Evolutionary conservation across 2,329 filamentous ascomycete species (phyloP).

Genomic region (Zalaria obscura): DNA sequence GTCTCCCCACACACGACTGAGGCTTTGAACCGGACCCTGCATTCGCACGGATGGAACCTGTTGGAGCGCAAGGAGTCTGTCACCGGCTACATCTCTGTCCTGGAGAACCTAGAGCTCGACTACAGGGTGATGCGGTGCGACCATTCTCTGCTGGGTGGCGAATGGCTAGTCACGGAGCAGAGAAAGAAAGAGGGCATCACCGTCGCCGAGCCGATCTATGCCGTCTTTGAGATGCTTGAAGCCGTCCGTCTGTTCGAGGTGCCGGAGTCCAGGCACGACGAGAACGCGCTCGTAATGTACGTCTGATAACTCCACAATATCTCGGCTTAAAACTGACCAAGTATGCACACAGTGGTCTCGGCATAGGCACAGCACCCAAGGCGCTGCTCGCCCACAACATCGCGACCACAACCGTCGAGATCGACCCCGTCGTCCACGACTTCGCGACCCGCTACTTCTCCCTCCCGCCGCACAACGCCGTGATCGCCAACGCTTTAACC

Average conservation of each 20-base stretch:
- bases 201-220: constrained; percentile 77
- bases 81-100: constrained; percentile 83
- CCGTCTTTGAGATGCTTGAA: constrained; percentile 92
- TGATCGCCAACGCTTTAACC: constrained; percentile 68
- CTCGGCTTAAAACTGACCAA: neutral
- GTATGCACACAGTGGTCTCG: constrained; percentile 52
- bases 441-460: constrained; percentile 75
- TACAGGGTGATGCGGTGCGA: constrained; percentile 84
- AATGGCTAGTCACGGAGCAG: constrained; percentile 55
- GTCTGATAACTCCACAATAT: constrained; percentile 16
- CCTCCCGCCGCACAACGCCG: constrained; percentile 59
- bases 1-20: constrained; percentile 45
- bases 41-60: constrained; percentile 54
- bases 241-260: constrained; percentile 68
- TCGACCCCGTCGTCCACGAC: constrained; percentile 77
- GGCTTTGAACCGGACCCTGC: constrained; percentile 52
- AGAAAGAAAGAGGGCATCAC: constrained; percentile 27
- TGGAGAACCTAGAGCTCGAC: constrained; percentile 57
- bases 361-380: constrained; percentile 80
- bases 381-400: constrained; percentile 80
- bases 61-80: constrained; percentile 72
- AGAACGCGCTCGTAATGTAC: constrained; percentile 76
- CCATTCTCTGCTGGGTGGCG: constrained; percentile 83
- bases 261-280: constrained; percentile 27
- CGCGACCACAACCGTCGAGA: constrained; percentile 85